phyloP scores from a whole-genome alignment of 2,329 filamentous ascomycete genomes.

The Sporothrix humicola region DNA sequence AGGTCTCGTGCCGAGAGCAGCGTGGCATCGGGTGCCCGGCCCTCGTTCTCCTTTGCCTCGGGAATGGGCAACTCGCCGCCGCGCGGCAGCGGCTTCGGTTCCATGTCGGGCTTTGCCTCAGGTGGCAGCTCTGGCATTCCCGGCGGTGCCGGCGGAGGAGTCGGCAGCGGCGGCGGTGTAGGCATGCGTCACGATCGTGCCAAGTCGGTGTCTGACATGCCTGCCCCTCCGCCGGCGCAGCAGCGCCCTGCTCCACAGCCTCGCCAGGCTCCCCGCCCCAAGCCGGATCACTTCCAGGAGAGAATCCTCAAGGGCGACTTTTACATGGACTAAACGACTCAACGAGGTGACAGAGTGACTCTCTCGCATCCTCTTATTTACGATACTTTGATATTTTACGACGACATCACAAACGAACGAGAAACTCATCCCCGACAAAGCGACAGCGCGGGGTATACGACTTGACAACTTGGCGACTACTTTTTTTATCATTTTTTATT shows the following conservation, averaged over 20 bases:
- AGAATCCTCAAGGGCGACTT: constrained; percentile 97
- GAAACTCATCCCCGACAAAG: constrained; percentile 10
- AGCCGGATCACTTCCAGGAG: constrained; percentile 95
- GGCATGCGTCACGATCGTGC: constrained; percentile 62
- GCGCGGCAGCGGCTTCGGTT: constrained; percentile 42
- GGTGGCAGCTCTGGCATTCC: constrained; percentile 34
- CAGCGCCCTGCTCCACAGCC: constrained; percentile 62
- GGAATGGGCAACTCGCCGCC: constrained; percentile 52
- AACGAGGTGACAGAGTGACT: not conserved
- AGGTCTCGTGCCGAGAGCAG: constrained; percentile 87
- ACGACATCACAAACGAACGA: constrained; percentile 26
- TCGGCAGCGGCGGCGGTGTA: constrained; percentile 33
- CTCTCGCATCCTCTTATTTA: not conserved
- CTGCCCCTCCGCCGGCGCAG: constrained; percentile 51
- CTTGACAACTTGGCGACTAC: not conserved
- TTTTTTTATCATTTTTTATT: not conserved
- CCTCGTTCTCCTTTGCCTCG: constrained; percentile 64
- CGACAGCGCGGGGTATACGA: constrained; percentile 6
- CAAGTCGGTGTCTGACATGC: constrained; percentile 72
- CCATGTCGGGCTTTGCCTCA: constrained; percentile 17
- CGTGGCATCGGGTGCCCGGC: constrained; percentile 59
- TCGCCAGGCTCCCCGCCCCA: constrained; percentile 60
- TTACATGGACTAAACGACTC: constrained; percentile 79
- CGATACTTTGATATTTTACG: constrained; percentile 4
- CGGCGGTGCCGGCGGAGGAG: constrained; percentile 21